phyloP scores from a whole-genome alignment of 768 basidiomycete species.

The Mycena galericulata region DNA sequence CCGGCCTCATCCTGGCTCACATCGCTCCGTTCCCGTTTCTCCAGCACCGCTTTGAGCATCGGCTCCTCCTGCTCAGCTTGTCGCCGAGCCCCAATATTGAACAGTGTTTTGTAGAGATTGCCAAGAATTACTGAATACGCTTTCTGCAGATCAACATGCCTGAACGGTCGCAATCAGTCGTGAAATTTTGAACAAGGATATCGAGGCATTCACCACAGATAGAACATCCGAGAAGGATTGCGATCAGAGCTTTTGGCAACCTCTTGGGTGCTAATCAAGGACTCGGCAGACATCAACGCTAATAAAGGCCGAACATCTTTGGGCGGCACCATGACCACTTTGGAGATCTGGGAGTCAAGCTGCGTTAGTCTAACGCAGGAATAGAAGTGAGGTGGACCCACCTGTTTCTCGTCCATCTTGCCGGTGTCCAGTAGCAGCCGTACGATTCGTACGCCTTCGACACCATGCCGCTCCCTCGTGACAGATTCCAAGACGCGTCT shows the following conservation, averaged over 20 bases:
- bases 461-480: constrained; percentile 85
- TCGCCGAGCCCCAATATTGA: constrained; percentile 83
- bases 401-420: constrained; percentile 96
- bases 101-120: constrained; percentile 90
- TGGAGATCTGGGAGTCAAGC: constrained; percentile 79
- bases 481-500: constrained; percentile 81
- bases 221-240: constrained; percentile 89
- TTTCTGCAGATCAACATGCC: constrained; percentile 91
- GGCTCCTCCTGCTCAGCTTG: constrained; percentile 79
- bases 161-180: constrained; percentile 44
- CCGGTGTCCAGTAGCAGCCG: constrained; percentile 83
- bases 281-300: constrained; percentile 82
- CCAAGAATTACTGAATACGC: constrained; percentile 83
- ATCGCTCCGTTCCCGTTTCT: constrained; percentile 85
- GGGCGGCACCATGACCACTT: constrained; percentile 91
- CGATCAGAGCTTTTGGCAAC: constrained; percentile 92
- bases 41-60: constrained; percentile 76
- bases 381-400: constrained; percentile 46
- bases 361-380: constrained; percentile 9
- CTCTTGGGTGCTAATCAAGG: constrained; percentile 91
- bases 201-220: constrained; percentile 76
- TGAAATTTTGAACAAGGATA: not conserved
- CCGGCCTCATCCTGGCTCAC: constrained; percentile 79
- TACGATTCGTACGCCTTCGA: constrained; percentile 85
- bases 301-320: constrained; percentile 89